These are phyloP conservation scores for Astrocystis sublimbata DNA, from an alignment of 495 filamentous ascomycete species.

Conservation along the genomic window DNA sequence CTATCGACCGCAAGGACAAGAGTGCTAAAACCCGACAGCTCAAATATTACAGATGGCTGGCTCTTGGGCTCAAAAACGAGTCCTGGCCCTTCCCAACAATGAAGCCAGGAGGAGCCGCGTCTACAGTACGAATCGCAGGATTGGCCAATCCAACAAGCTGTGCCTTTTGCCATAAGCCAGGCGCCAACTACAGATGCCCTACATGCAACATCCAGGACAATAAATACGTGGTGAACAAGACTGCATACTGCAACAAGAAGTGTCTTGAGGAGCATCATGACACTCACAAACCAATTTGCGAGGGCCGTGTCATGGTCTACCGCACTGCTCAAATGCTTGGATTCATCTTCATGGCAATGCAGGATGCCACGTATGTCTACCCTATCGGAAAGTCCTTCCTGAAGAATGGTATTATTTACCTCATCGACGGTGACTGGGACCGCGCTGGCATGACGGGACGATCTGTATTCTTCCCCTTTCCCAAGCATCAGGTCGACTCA, in stretches of 20 bases:
- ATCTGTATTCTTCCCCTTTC: conserved; percentile 6
- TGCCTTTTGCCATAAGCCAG: conserved; percentile 6
- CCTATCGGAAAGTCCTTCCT: neutral
- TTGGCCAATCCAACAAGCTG: neutral
- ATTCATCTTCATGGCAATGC: neutral
- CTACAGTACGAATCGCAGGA: neutral
- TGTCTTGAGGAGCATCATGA: neutral
- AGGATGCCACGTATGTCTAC: conserved; percentile 1
- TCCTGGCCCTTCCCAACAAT: conserved; percentile 2
- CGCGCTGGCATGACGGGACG: conserved; percentile 18
- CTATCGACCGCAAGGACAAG: conserved; percentile 8
- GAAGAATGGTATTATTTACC: neutral
- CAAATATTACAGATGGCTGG: conserved; percentile 13
- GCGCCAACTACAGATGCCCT: conserved; percentile 5
- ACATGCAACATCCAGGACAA: conserved; percentile 4
- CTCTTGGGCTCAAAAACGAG: conserved; percentile 8
- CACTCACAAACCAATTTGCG: conserved; percentile 1
- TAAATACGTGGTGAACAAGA: neutral
- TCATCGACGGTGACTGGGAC: neutral
- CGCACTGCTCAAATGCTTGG: conserved; percentile 5
- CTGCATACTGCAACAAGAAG: conserved; percentile 17
- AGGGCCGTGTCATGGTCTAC: neutral
- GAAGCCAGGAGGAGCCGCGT: neutral
- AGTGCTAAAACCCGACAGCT: conserved; percentile 12
- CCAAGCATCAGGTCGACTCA: neutral